Evolutionary conservation across 1,139 yeast genomes (phyloP), one percentile per base, ranked within the genome.

Genomic region (Yamadazyma triangularis): DNA sequence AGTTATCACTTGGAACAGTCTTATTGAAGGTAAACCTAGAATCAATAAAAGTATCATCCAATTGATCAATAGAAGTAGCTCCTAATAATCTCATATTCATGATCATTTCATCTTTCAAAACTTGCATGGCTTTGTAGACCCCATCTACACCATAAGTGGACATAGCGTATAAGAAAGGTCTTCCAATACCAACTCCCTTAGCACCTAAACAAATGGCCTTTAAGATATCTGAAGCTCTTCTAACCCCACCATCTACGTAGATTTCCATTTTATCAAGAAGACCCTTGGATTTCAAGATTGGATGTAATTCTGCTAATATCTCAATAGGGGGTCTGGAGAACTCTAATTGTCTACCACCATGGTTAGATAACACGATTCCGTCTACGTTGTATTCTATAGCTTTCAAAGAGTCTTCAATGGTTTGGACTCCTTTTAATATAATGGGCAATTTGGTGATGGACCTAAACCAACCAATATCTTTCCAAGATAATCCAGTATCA

Each of bases 11-110:
- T 1, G 70, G 60, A 11, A 58, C 50, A 28, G 36, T 44, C 16
- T 33, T 27, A 18, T 31, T 36, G n/a, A n/a, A n/a, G 5, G 13
- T 13, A 24, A 13, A 24, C 6, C 9, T 18, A 7, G 20, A 18
- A 21, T 21, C 23, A 20, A 69, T 49, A 38, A 47, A 64, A 14
- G 41, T 35, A 10, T 78, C 79, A 41, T 74, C 66, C 40, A 89
- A 65, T 26, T 87, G 81, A 28, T 69, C 73, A 13, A 89, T 60
- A 15, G 66, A 67, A 14, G 75, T 77, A 21, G 75, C 95, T 26
- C 96, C 97, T 30, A 89, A 60, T 30, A 88, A 65, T 42, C 95
- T 70, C 96, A 89, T 86, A 56, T 82, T 78, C 91, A 87, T 84
- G 40, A 73, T 77, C 53, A 89, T 56, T 53, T 89, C 97, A 38